phyloP scores from a whole-genome alignment of 2,329 filamentous ascomycete species.

The Epichloe amarillans region DNA sequence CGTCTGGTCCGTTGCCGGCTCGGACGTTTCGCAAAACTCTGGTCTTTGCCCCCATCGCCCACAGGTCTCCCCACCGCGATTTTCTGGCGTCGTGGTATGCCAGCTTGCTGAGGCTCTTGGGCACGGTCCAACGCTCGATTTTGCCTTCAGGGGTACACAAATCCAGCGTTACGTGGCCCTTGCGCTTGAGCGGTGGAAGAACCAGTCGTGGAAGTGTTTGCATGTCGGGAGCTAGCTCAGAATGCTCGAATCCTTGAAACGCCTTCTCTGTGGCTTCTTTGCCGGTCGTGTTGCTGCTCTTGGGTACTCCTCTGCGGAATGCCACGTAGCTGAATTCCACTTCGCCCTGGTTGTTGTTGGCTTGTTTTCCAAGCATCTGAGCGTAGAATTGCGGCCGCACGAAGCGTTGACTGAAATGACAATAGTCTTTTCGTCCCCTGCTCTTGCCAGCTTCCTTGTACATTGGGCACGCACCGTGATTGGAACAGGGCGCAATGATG shows the following conservation, averaged over 20 bases:
- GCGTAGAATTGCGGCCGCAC: slow-evolving; percentile 74
- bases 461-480: slow-evolving; percentile 80
- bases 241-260: slow-evolving; percentile 57
- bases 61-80: slow-evolving; percentile 80
- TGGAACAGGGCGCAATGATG: slow-evolving; percentile 71
- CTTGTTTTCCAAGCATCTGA: slow-evolving; percentile 51
- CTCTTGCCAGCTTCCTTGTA: slow-evolving; percentile 59
- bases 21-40: slow-evolving; percentile 48
- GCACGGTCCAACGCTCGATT: slow-evolving; percentile 89
- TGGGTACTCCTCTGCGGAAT: slow-evolving; percentile 57
- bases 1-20: slow-evolving; percentile 38
- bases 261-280: slow-evolving; percentile 48
- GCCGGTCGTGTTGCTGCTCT: slow-evolving; percentile 28
- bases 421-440: slow-evolving; percentile 73
- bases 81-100: slow-evolving; percentile 92
- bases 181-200: slow-evolving; percentile 71
- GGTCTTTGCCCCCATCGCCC: slow-evolving; percentile 90
- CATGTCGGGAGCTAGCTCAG: slow-evolving; percentile 33
- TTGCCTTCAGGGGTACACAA: slow-evolving; percentile 75
- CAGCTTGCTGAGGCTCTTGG: slow-evolving; percentile 63
- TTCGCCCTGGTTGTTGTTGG: slow-evolving; percentile 83
- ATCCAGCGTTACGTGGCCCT: slow-evolving; percentile 79
- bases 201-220: slow-evolving; percentile 67
- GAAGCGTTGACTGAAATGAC: slow-evolving; percentile 81
- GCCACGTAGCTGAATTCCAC: slow-evolving; percentile 83